phyloP scores from a whole-genome alignment of 2,329 filamentous ascomycete genomes.

The Epicoccum sorghinum region DNA sequence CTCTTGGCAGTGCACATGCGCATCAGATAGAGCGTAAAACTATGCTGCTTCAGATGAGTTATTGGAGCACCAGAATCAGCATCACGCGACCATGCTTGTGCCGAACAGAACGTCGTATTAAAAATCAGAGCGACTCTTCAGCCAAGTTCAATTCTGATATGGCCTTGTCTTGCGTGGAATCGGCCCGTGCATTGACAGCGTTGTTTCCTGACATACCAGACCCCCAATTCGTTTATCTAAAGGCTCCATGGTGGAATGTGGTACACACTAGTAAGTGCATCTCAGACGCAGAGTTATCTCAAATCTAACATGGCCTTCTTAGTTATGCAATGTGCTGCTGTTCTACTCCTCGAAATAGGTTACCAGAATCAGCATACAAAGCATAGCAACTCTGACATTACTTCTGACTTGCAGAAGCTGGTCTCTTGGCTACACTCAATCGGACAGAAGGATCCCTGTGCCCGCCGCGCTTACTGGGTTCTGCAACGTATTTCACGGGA shows the following conservation, averaged over 20 bases:
- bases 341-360: constrained; percentile 48
- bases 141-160: constrained; percentile 41
- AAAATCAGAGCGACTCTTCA: constrained; percentile 30
- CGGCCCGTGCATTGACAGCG: constrained; percentile 40
- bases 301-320: neutral
- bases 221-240: constrained; percentile 33
- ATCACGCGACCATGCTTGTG: constrained; percentile 48
- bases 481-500: constrained; percentile 24
- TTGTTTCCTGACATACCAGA: constrained; percentile 42
- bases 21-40: constrained; percentile 20
- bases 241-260: constrained; percentile 50
- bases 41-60: constrained; percentile 33
- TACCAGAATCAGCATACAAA: constrained; percentile 37
- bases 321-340: constrained; percentile 48
- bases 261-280: constrained; percentile 40
- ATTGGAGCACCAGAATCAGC: constrained; percentile 43
- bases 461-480: constrained; percentile 38
- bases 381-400: constrained; percentile 29
- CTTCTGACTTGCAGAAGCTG: constrained; percentile 41
- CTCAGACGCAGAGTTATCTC: too few species aligned
- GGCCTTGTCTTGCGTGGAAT: constrained; percentile 41
- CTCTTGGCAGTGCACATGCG: neutral
- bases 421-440: constrained; percentile 44
- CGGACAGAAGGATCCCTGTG: constrained; percentile 34
- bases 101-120: constrained; percentile 30